A percentile compares a stretch with the other conserved stretches of the same genome.
Conservation (phyloP, 2,329 filamentous ascomycete species). For the Blastomyces emzantsi region DNA sequence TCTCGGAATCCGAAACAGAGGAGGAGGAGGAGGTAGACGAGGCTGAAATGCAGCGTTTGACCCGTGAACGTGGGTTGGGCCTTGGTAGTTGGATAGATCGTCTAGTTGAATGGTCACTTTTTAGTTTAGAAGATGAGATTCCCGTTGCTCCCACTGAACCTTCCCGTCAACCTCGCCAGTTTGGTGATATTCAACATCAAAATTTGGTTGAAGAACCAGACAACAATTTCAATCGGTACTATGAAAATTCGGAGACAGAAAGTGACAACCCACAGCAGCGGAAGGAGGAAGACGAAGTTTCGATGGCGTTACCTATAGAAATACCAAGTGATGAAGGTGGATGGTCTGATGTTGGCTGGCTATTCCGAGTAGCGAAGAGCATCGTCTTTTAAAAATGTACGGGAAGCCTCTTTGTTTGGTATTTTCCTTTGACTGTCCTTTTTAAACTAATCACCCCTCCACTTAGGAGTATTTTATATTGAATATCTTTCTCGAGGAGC, state of each 20-base stretch:
- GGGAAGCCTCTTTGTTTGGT: not conserved
- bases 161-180: slow-evolving; percentile 14
- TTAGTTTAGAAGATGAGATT: slow-evolving; percentile 44
- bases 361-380: slow-evolving; percentile 44
- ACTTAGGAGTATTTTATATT: not conserved
- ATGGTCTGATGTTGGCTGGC: slow-evolving; percentile 52
- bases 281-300: slow-evolving; percentile 21
- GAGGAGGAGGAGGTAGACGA: slow-evolving; percentile 41
- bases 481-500: not conserved
- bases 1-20: slow-evolving; percentile 23
- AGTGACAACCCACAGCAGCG: slow-evolving; percentile 19
- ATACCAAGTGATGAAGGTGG: slow-evolving; percentile 37
- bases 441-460: not conserved
- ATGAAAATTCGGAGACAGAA: slow-evolving; percentile 9
- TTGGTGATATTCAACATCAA: slow-evolving; percentile 25
- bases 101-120: slow-evolving; percentile 50
- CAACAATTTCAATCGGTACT: slow-evolving; percentile 20
- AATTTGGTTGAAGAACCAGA: slow-evolving; percentile 8
- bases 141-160: slow-evolving; percentile 7
- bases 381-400: slow-evolving; percentile 18
- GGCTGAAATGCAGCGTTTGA: slow-evolving; percentile 45
- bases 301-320: slow-evolving; percentile 17
- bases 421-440: not conserved
- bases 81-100: slow-evolving; percentile 50
- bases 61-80: slow-evolving; percentile 45